These are phyloP conservation scores for Colletotrichum orbiculare DNA, from an alignment of 2,329 filamentous ascomycete species.

Conservation along the genomic window DNA sequence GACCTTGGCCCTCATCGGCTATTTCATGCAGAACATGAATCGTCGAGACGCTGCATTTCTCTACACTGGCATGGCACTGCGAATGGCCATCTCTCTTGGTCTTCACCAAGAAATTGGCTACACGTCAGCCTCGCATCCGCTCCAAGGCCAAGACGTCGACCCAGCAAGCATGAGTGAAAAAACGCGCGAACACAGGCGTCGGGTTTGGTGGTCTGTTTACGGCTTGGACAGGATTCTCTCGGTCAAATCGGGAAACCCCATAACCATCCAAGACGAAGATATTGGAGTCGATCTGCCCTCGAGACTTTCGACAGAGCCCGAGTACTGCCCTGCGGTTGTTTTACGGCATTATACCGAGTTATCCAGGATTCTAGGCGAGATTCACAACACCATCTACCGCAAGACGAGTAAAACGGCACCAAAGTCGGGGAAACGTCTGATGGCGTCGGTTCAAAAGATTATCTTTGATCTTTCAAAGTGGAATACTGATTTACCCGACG, in stretches of 20 bases:
- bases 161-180: constrained; percentile 10
- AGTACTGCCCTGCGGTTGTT: constrained; percentile 44
- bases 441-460: constrained; percentile 62
- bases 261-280: constrained; percentile 45
- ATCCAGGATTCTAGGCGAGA: constrained; percentile 43
- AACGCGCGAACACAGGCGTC: constrained; percentile 57
- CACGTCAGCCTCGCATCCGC: neutral
- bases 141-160: constrained; percentile 20
- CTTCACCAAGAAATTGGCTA: constrained; percentile 63
- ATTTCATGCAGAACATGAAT: constrained; percentile 69
- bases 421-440: constrained; percentile 58
- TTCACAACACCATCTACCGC: constrained; percentile 57
- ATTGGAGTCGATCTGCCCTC: constrained; percentile 48
- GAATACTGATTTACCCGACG: constrained; percentile 59
- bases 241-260: constrained; percentile 47
- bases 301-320: constrained; percentile 41
- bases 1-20: constrained; percentile 64
- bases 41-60: constrained; percentile 65
- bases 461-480: constrained; percentile 60
- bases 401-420: constrained; percentile 48
- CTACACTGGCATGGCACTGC: constrained; percentile 63
- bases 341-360: constrained; percentile 44
- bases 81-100: constrained; percentile 67
- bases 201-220: constrained; percentile 49
- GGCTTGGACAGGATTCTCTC: constrained; percentile 47